phyloP scores from a whole-genome alignment of 345 rosid genomes.

The Populus davidiana region DNA sequence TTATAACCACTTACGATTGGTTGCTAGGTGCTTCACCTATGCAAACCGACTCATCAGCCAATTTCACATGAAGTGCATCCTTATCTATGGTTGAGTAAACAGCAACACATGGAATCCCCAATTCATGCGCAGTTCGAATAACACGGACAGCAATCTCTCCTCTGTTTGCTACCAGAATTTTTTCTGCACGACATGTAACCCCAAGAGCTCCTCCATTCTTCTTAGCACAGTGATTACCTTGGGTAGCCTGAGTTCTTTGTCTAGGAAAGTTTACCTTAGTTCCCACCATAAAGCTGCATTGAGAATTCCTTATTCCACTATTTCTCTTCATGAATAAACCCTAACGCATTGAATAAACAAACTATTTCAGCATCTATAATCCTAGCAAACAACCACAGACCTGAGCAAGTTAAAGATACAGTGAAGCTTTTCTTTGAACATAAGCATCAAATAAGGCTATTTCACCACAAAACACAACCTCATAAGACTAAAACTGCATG shows the following conservation, averaged over 20 bases:
- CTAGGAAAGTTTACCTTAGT: slow-evolving; percentile 48
- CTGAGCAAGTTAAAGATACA: too few species aligned
- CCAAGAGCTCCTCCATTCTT: slow-evolving; percentile 50
- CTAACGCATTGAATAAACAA: slow-evolving; percentile 26
- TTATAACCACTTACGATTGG: slow-evolving; percentile 66
- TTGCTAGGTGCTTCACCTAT: slow-evolving; percentile 99
- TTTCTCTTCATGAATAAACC: slow-evolving; percentile 49
- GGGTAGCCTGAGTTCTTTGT: slow-evolving; percentile 39
- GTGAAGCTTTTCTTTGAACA: not conserved
- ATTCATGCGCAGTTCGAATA: slow-evolving; percentile 89
- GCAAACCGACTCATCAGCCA: slow-evolving; percentile 95
- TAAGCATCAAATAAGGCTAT: too few species aligned
- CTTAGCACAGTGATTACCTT: slow-evolving; percentile 32
- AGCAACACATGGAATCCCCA: slow-evolving; percentile 98
- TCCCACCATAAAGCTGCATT: slow-evolving; percentile 61
- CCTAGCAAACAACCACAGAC: not conserved
- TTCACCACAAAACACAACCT: not conserved
- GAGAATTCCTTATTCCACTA: slow-evolving; percentile 51
- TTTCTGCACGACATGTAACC: slow-evolving; percentile 63
- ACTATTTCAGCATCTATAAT: not conserved
- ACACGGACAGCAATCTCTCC: slow-evolving; percentile 97
- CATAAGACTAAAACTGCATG: not conserved
- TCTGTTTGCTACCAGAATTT: slow-evolving; percentile 89
- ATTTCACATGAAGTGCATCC: slow-evolving; percentile 92
- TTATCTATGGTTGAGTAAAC: slow-evolving; percentile 94